A percentile compares a stretch with the other conserved stretches of the same genome.
These are phyloP conservation scores for Setaria italica DNA, from an alignment of 202 grass and related monocot genomes.

Conservation along the genomic window DNA sequence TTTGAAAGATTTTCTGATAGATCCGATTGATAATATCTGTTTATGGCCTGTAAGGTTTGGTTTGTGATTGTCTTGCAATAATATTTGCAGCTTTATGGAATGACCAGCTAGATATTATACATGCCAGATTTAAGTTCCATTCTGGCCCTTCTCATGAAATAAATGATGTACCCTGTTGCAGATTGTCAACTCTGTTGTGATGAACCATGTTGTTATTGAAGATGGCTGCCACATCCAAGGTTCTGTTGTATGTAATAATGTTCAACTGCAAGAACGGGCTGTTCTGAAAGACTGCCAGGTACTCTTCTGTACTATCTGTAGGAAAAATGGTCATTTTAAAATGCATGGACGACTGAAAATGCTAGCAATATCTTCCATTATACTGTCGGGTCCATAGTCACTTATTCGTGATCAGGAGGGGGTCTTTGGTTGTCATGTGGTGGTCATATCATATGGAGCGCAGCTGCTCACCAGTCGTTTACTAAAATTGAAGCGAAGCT, in stretches of 20 bases:
- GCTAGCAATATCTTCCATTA: neutral
- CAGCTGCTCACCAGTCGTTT: neutral
- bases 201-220: slow-evolving; percentile 96
- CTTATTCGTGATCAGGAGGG: neutral
- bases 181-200: slow-evolving; percentile 97
- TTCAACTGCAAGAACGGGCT: slow-evolving; percentile 81
- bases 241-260: slow-evolving; percentile 85
- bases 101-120: neutral
- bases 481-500: slow-evolving; percentile 3
- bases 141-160: slow-evolving; percentile 3
- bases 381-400: neutral
- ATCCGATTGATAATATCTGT: slow-evolving; percentile 18
- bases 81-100: slow-evolving; percentile 25
- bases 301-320: slow-evolving; percentile 22
- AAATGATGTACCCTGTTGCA: slow-evolving; percentile 36
- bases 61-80: slow-evolving; percentile 1
- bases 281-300: slow-evolving; percentile 93
- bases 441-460: neutral
- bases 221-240: slow-evolving; percentile 96
- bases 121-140: slow-evolving; percentile 1
- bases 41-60: slow-evolving; percentile 3
- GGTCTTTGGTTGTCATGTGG: neutral
- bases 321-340: neutral
- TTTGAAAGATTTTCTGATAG: neutral
- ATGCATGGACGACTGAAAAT: neutral